phyloP scores from a whole-genome alignment of 2,329 filamentous ascomycete genomes.

The Venturia aucupariae region DNA sequence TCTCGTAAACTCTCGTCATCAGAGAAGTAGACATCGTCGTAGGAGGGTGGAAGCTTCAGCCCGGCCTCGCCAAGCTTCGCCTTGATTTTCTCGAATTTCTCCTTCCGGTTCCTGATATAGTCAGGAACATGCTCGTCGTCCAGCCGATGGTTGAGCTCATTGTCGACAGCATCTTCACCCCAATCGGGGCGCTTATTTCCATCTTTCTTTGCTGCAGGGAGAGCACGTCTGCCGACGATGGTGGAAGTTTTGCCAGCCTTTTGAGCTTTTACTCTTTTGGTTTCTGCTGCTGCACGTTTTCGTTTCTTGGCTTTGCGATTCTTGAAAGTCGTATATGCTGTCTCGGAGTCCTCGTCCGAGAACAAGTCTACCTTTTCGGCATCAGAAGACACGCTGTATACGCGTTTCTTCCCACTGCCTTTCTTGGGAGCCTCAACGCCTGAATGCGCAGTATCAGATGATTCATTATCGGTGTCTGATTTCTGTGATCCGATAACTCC shows the following conservation, averaged over 20 bases:
- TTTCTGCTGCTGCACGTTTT: conserved; percentile 11
- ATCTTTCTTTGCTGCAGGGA: background rate
- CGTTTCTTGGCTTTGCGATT: conserved; percentile 25
- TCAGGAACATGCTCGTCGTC: conserved; percentile 54
- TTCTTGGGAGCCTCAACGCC: background rate
- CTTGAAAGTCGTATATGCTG: conserved; percentile 55
- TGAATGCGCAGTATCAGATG: background rate
- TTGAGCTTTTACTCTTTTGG: conserved; percentile 2
- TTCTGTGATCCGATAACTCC: background rate
- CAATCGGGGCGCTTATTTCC: background rate
- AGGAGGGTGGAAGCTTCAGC: conserved; percentile 68
- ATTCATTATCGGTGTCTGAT: conserved; percentile 1
- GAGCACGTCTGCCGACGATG: conserved; percentile 3
- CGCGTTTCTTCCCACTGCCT: background rate
- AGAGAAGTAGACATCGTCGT: conserved; percentile 65
- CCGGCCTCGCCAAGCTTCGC: conserved; percentile 56
- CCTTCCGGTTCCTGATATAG: conserved; percentile 61
- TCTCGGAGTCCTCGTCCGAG: conserved; percentile 43
- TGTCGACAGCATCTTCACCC: conserved; percentile 16
- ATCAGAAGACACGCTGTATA: background rate
- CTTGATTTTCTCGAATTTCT: conserved; percentile 56
- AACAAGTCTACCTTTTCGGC: conserved; percentile 16
- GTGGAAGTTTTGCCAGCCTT: background rate
- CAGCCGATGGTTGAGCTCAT: conserved; percentile 23
- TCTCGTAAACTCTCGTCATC: conserved; percentile 56